Evolutionary conservation across 225 moss, liverwort and hornwort genomes (phyloP).

Genomic region (Physcomitrium patens): DNA sequence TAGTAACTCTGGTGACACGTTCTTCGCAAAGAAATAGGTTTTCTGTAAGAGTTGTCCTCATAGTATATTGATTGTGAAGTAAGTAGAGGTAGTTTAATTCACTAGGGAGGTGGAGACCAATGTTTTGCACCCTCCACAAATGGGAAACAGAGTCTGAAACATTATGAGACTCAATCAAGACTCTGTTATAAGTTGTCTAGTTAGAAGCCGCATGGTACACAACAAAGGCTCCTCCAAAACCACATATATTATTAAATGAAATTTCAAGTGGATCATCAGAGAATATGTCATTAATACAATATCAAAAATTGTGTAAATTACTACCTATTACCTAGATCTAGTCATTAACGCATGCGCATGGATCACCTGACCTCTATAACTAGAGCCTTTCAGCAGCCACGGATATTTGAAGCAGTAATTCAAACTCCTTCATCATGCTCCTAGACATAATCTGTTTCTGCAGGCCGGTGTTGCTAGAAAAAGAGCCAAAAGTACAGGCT

Average conservation of each 20-base stretch:
- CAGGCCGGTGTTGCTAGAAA: not conserved
- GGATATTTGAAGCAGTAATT: not conserved
- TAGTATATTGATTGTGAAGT: too few species aligned
- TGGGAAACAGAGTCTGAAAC: not conserved
- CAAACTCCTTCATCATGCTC: too few species aligned
- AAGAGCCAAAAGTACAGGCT: not conserved
- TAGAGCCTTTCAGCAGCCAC: not conserved
- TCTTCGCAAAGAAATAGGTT: too few species aligned
- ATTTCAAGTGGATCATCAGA: not conserved
- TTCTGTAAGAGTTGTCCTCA: too few species aligned
- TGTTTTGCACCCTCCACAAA: not conserved
- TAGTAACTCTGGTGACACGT: too few species aligned
- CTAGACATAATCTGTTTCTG: not conserved
- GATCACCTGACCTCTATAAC: not conserved
- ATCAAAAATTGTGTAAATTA: not conserved
- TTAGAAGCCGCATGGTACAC: not conserved
- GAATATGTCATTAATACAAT: not conserved
- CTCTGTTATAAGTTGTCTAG: not conserved
- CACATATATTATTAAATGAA: not conserved
- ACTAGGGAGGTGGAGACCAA: too few species aligned
- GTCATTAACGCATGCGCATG: too few species aligned
- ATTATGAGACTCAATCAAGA: too few species aligned
- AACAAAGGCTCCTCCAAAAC: not conserved
- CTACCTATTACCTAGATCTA: not conserved
- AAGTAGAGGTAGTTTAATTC: too few species aligned